Evolutionary conservation across 176 grass and related monocot genomes (phyloP).

Genomic region (Tillandsia leiboldiana): DNA sequence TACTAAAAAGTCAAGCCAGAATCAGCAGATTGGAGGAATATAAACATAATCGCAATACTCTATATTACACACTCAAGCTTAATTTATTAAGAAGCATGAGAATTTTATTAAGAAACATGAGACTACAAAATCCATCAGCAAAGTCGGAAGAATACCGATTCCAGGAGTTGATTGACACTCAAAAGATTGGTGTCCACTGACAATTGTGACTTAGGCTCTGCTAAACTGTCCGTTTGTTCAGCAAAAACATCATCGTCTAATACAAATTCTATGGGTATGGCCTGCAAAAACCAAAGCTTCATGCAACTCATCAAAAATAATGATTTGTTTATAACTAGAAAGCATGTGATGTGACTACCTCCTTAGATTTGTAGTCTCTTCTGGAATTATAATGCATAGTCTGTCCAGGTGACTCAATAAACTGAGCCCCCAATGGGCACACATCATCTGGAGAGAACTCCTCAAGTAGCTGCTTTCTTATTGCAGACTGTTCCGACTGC

Average conservation of each 20-base stretch:
- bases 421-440: slow-evolving; percentile 51
- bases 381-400: slow-evolving; percentile 19
- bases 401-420: slow-evolving; percentile 40
- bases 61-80: too few species aligned
- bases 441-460: slow-evolving; percentile 72
- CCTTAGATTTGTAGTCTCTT: slow-evolving; percentile 38
- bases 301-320: too few species aligned
- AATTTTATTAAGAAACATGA: too few species aligned
- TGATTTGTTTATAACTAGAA: background rate
- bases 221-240: slow-evolving; percentile 44
- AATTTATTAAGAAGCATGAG: too few species aligned
- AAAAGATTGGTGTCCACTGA: slow-evolving; percentile 34
- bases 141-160: slow-evolving; percentile 45
- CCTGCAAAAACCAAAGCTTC: slow-evolving; percentile 32
- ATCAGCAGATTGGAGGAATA: too few species aligned
- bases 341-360: slow-evolving; percentile 28
- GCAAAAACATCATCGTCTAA: slow-evolving; percentile 63
- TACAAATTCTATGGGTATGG: slow-evolving; percentile 48
- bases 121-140: background rate
- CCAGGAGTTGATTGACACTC: slow-evolving; percentile 57
- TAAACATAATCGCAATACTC: too few species aligned
- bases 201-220: slow-evolving; percentile 28
- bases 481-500: slow-evolving; percentile 49
- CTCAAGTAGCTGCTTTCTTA: slow-evolving; percentile 69
- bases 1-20: too few species aligned